phyloP scores from a whole-genome alignment of 116 monocot genomes.

The Cymodocea nodosa region DNA sequence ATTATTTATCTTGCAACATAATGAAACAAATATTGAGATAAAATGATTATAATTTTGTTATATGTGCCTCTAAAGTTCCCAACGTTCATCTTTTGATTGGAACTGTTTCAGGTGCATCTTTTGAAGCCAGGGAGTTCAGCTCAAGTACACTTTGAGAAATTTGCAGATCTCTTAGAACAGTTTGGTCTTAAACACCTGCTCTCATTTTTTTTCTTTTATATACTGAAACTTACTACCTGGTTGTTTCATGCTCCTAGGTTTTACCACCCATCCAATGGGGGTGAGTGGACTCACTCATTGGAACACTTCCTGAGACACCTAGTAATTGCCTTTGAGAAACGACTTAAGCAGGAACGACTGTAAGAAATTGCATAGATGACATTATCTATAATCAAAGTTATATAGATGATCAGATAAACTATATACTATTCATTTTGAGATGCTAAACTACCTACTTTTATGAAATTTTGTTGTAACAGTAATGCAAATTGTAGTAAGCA shows the following conservation, averaged over 20 bases:
- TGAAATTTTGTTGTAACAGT: slow-evolving; percentile 29
- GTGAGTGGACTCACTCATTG: slow-evolving; percentile 91
- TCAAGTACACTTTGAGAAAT: slow-evolving; percentile 66
- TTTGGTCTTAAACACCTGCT: slow-evolving; percentile 21
- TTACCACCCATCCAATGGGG: slow-evolving; percentile 99
- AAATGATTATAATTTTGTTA: not conserved
- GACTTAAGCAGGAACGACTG: slow-evolving; percentile 69
- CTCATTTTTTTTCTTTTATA: slow-evolving; percentile 10
- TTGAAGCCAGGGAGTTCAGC: slow-evolving; percentile 66
- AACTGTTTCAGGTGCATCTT: slow-evolving; percentile 56
- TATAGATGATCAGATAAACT: too few species aligned
- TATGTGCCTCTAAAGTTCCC: not conserved
- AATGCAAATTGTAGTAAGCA: slow-evolving; percentile 15
- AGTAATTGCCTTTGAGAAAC: slow-evolving; percentile 70
- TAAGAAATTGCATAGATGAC: slow-evolving; percentile 21
- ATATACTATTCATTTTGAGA: not conserved
- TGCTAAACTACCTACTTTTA: not conserved
- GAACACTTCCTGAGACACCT: slow-evolving; percentile 77
- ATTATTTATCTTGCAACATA: too few species aligned
- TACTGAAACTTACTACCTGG: not conserved
- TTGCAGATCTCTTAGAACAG: slow-evolving; percentile 80
- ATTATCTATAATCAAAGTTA: too few species aligned
- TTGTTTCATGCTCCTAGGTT: slow-evolving; percentile 32
- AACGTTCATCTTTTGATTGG: slow-evolving; percentile 3
- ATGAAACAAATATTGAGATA: not conserved